Evolutionary conservation across 108 stramenopile species (phyloP).

Genomic region (Discostella stelligeroides): DNA sequence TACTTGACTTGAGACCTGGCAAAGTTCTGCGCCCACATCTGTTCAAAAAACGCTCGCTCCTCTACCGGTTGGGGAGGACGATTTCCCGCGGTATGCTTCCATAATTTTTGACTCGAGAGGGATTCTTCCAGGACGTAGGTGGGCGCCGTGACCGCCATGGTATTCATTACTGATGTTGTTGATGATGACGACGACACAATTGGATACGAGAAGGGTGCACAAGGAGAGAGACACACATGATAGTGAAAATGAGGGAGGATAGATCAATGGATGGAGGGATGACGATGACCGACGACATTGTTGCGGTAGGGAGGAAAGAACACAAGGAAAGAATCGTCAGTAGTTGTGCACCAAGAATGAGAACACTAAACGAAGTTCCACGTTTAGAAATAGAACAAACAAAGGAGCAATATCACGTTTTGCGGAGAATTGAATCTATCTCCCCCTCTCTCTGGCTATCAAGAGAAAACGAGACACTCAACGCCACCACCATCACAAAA

Average conservation of each 20-base stretch:
- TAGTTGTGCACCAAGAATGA: background rate
- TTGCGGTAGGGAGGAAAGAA: background rate
- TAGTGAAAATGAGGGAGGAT: too few species aligned
- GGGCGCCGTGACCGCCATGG: conserved; percentile 87
- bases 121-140: conserved; percentile 92
- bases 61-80: conserved; percentile 92
- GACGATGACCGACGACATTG: too few species aligned
- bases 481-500: background rate
- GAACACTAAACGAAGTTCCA: background rate
- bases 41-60: conserved; percentile 91
- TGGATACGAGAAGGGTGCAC: too few species aligned
- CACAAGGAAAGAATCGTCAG: background rate
- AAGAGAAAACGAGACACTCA: too few species aligned
- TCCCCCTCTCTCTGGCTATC: too few species aligned
- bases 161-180: conserved; percentile 42
- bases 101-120: conserved; percentile 78
- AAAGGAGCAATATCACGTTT: too few species aligned
- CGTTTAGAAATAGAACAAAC: too few species aligned
- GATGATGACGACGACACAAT: background rate
- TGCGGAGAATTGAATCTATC: too few species aligned
- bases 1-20: conserved; percentile 81
- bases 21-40: conserved; percentile 95
- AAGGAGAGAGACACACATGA: too few species aligned
- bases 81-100: conserved; percentile 91
- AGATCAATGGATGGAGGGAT: too few species aligned